Base-by-base conservation (phyloP, 306 rosid species). In the Casuarina cunninghamiana region DNA sequence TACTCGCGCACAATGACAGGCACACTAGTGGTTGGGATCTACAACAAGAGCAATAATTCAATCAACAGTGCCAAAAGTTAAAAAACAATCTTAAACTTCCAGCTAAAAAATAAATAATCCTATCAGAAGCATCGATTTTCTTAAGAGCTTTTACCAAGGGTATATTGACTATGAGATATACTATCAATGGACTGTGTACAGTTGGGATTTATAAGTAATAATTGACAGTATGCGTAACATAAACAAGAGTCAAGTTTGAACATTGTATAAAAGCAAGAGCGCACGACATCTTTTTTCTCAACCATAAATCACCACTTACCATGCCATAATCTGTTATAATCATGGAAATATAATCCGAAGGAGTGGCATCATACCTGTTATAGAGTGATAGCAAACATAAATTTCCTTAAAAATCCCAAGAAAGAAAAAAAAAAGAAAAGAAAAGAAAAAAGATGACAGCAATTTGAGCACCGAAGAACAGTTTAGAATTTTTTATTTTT, bases 281-380 rank as follows among this genome's bases (percentile, higher is more conserved):
- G 32, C 32, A 26, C 32, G 32, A 26, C 32, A 26, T 26, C 32
- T 26, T 26, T 26, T 26, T 26, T 26, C 32, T 26, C 32, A 26
- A 26, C 32, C 32, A 26, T 26, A 26, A 26, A 26, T 26, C 41
- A 63, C 37, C 17, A 16, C 88, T 86, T 86, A 94, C 98, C 97
- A 90, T 90, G 91, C 98, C 98, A 82, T 91, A 85, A 81, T 94
- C 98, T 19, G 98, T 89, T 75, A 93, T 81, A 71, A 93, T 93
- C 82, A 87, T 84, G 10, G 98, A 88, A 81, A 93, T 63, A 76
- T 91, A 93, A 82, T 93, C 98, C 9, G 96, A 79, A 21, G 98
- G 98, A 42, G 97, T 94, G 51, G 84, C 88, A 75, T 94, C 98
- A 53, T 91, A 94, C 91, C 98, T 94, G 82, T 68, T 12, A 50